Evolutionary conservation across 2,329 filamentous ascomycete genomes (phyloP), one percentile per base, ranked within the genome.

Genomic region (Exophiala aquamarina): DNA sequence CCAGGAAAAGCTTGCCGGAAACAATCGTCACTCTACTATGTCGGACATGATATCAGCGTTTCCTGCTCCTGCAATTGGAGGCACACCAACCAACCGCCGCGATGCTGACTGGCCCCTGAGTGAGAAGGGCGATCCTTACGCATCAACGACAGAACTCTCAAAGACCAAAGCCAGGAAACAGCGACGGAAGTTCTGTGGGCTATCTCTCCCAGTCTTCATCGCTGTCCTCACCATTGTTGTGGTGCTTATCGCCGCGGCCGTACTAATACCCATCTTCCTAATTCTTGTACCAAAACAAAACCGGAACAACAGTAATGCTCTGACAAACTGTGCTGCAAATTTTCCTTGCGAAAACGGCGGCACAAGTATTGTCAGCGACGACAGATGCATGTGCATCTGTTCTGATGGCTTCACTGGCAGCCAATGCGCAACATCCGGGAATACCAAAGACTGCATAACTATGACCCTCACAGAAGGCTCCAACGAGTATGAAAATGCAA

Each of bases 311-410:
- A 58, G 50, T 32, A 54, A 59, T 26, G 49, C 63, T 32, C 65
- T 68, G 23, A 61, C 68, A 19, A 49, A 49, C 41, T 95, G 89
- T 64, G 74, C 80, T 55, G 68, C 73, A 31, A 76, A 77, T 21
- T 69, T 86, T 11, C 76, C 74, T 0, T 96, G 92, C 62, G 70
- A 79, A 42, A 95, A 97, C 55, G 89, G 89, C 8, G 92, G 92
- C 20, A 83, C 84, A 14, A 90, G 84, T 45, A 79, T 92, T 13
- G 68, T 89, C 15, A 80, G 78, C 13, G 74, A 81, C 47, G 78
- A 81, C 3, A 72, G 78, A 15, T 97, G 92, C 69, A 85, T 84
- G 10, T 98, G 92, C 64, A 82, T 96, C 34, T 98, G 92, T 67
- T 82, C 85, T 17, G 90, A 93, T 59, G 89, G 91, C 1, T 97